Base-by-base conservation (phyloP, 73 alveolate species). In the Paramecium sonneborni region DNA sequence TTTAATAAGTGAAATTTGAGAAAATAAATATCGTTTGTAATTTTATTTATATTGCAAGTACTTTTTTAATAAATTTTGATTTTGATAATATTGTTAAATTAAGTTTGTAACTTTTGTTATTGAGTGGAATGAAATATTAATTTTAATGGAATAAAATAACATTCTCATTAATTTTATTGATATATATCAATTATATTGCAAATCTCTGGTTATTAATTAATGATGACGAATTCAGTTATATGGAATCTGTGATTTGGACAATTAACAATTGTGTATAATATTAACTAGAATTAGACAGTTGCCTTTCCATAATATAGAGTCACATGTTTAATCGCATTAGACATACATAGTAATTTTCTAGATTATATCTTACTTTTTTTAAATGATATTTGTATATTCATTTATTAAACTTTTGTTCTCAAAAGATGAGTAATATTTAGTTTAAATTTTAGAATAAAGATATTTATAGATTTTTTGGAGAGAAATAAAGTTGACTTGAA, bases 261-360 rank as follows among this genome's bases (percentile, higher is more conserved):
- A 62, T 62, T 43, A 62, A 62, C 26, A 62, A 62, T 62, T 62
- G 84, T 24, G 84, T 62, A 62, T 32, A 62, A 62, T 30, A 62
- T 62, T 62, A 26, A 62, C 84, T 62, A 62, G 12, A 62, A 62
- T 30, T 62, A 62, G 84, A 62, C 20, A 62, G 84, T 62, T 62
- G 9, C 84, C 84, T 8, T 62, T 62, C 26, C 39, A 32, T 32
- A 62, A 26, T 62, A 62, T 21, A 23, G 84, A 62, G 24, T 30
- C 84, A 30, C 39, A 26, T 9, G 7, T 23, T 62, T 12, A 62
- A 26, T 11, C 18, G 4, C 18, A 62, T 12, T 30, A 62, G 44
- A 14, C 24, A 12, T 30, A 30, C 11, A 26, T 46, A 12, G 18
- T 62, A 30, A 24, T 62, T 0, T 2, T 62, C 9, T 6, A 62